phyloP scores from a whole-genome alignment of 2,329 filamentous ascomycete genomes.

The Aspergillus oerlinghausenensis region DNA sequence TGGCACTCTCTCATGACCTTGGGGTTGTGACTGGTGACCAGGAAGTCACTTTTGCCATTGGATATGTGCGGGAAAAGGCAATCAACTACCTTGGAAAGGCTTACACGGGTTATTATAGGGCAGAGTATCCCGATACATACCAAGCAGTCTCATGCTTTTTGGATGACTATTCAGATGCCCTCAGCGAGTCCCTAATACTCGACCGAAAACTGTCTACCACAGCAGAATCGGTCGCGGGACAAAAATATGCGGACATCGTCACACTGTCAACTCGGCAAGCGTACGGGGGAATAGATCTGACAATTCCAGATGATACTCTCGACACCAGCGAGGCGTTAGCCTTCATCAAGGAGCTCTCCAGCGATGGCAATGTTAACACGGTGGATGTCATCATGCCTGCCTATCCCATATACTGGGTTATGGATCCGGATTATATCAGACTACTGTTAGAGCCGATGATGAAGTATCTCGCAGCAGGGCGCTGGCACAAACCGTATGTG shows the following conservation, averaged over 20 bases:
- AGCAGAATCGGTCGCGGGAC: constrained; percentile 28
- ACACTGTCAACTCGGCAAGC: constrained; percentile 39
- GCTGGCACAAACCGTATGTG: constrained; percentile 34
- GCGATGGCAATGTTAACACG: constrained; percentile 42
- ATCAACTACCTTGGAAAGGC: constrained; percentile 40
- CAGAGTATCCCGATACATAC: constrained; percentile 28
- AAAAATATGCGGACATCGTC: constrained; percentile 41
- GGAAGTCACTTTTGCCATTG: constrained; percentile 40
- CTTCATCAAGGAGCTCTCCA: constrained; percentile 44
- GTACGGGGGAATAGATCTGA: constrained; percentile 39
- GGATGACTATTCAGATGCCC: constrained; percentile 36
- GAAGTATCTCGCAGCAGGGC: constrained; percentile 37
- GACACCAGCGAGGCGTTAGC: constrained; percentile 29
- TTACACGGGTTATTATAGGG: constrained; percentile 39
- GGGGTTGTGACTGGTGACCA: constrained; percentile 23
- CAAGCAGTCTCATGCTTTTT: constrained; percentile 37
- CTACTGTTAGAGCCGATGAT: constrained; percentile 43
- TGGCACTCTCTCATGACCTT: constrained; percentile 39
- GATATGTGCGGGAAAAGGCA: constrained; percentile 37
- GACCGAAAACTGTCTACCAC: constrained; percentile 27
- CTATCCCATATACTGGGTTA: constrained; percentile 41
- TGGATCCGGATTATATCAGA: constrained; percentile 41
- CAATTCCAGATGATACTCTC: constrained; percentile 32
- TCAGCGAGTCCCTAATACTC: constrained; percentile 29
- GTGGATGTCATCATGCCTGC: constrained; percentile 42